Evolutionary conservation across 2,329 filamentous ascomycete species (phyloP).

Genomic region (Ophiostoma populinum): DNA sequence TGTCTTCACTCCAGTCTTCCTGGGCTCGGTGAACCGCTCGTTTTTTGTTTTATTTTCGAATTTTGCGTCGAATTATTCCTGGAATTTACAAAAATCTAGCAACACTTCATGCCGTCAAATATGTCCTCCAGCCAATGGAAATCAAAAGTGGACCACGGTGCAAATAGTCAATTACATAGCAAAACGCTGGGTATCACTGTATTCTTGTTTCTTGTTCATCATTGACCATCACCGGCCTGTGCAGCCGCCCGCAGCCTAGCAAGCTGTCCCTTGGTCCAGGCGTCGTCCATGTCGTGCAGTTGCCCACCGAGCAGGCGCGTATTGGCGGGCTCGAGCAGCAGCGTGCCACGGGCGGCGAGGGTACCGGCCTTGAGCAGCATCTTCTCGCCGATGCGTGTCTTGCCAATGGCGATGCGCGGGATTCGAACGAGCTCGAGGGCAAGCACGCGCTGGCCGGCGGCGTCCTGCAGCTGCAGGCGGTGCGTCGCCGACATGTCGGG

Average conservation of each 20-base stretch:
- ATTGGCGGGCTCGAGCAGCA: slow-evolving; percentile 56
- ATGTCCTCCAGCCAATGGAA: too few species aligned
- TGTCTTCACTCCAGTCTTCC: too few species aligned
- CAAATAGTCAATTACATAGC: background rate
- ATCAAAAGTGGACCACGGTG: background rate
- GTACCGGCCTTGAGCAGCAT: slow-evolving; percentile 49
- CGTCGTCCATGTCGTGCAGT: slow-evolving; percentile 62
- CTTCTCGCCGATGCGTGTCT: slow-evolving; percentile 63
- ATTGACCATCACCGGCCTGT: background rate
- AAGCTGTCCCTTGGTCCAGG: slow-evolving; percentile 61
- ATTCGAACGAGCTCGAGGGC: slow-evolving; percentile 56
- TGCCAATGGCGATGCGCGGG: slow-evolving; percentile 45
- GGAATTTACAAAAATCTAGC: too few species aligned
- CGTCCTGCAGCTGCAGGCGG: slow-evolving; percentile 70
- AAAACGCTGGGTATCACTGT: background rate
- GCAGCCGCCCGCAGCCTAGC: slow-evolving; percentile 44
- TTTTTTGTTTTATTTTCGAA: too few species aligned
- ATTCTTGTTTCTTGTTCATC: background rate
- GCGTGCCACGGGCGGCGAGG: slow-evolving; percentile 53
- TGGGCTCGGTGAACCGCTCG: too few species aligned
- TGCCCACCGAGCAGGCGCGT: slow-evolving; percentile 73
- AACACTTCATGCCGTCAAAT: too few species aligned
- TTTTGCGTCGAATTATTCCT: too few species aligned
- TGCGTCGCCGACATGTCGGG: slow-evolving; percentile 42
- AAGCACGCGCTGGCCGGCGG: slow-evolving; percentile 47